These are phyloP conservation scores for Urostyla sp. DNA, from an alignment of 73 alveolate species.

Conservation along the genomic window DNA sequence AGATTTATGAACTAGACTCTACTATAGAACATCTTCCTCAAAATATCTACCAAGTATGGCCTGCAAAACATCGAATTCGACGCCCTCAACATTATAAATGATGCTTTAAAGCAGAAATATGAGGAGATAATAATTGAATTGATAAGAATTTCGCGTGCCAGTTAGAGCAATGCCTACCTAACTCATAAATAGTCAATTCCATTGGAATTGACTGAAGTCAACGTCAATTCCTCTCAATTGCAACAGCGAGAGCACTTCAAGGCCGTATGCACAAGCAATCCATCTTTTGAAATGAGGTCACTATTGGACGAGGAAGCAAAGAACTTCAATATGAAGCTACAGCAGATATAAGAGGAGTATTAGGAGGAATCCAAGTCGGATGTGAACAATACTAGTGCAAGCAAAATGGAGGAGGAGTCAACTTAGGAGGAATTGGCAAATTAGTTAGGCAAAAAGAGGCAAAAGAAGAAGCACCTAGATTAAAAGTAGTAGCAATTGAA, in stretches of 20 bases:
- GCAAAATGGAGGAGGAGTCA: slow-evolving; percentile 13
- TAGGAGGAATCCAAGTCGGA: neutral
- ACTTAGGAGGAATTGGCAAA: slow-evolving; percentile 6
- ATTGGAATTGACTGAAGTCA: slow-evolving; percentile 27
- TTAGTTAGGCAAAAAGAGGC: slow-evolving; percentile 2
- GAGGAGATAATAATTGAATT: neutral
- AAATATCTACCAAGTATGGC: slow-evolving; percentile 13
- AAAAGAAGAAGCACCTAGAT: slow-evolving; percentile 44
- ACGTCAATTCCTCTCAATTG: neutral
- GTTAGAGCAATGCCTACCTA: slow-evolving; percentile 32
- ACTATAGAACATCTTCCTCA: neutral
- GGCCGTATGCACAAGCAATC: slow-evolving; percentile 17
- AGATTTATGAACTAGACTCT: slow-evolving; percentile 29
- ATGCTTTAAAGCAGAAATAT: slow-evolving; percentile 17
- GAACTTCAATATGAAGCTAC: neutral
- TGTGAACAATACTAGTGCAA: slow-evolving; percentile 38
- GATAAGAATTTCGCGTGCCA: slow-evolving; percentile 9
- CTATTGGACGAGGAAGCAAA: slow-evolving; percentile 24
- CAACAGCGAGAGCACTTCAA: neutral
- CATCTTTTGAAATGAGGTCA: neutral
- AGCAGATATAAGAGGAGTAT: slow-evolving; percentile 15
- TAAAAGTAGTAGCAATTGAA: slow-evolving; percentile 17
- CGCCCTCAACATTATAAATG: slow-evolving; percentile 10
- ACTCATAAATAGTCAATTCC: slow-evolving; percentile 7
- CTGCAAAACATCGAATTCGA: slow-evolving; percentile 20